Base-by-base conservation (phyloP, 1,284 basidiomycete species). In the Anthracocystis panici-leucophaei region DNA sequence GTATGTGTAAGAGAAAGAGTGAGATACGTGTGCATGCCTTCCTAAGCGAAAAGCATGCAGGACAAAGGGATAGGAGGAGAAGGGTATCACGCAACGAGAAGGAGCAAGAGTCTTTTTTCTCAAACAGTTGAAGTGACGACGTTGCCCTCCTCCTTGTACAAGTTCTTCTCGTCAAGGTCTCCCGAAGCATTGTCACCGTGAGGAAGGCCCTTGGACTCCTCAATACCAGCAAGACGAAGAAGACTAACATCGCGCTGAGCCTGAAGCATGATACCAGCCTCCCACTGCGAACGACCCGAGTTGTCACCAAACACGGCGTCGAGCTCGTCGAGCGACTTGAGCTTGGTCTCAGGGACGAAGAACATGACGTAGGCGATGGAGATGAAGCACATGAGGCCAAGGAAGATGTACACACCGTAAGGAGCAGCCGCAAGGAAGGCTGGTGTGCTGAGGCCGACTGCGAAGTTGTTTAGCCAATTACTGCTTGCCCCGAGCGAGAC, bases 401-500 rank as follows among this genome's bases (percentile, higher is more conserved):
- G 92, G 29, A 89, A 87, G 57, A 89, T 86, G 80, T 92, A 93
- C 18, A 92, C 92, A 1, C 87, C 87, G 12, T 89, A 86, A 10
- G 73, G 73, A 41, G 73, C 73, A 5, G 69, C 73, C 1, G 21
- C 18, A 58, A 78, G 67, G 31, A 76, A 76, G 57, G 70, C 58
- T 20, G 65, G 77, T 8, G 74, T 80, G 10, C 54, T 66, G 57
- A 74, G 72, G 52, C 54, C 76, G 27, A 76, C 87, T 89, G 25
- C 75, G 91, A 92, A 93, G 70, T 92, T 93, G 81, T 92, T 92
- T 42, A 89, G 78, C 92, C 92, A 93, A 84, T 92, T 93, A 42
- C 91, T 92, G 3, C 92, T 91, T 2, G 92, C 93, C n/a, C 92
- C 91, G 21, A 95, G 82, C 23, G 92, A 89, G 6, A 94, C 92